Conservation (phyloP, 371 early-diverging fungal species). For the Mucor indicus region DNA sequence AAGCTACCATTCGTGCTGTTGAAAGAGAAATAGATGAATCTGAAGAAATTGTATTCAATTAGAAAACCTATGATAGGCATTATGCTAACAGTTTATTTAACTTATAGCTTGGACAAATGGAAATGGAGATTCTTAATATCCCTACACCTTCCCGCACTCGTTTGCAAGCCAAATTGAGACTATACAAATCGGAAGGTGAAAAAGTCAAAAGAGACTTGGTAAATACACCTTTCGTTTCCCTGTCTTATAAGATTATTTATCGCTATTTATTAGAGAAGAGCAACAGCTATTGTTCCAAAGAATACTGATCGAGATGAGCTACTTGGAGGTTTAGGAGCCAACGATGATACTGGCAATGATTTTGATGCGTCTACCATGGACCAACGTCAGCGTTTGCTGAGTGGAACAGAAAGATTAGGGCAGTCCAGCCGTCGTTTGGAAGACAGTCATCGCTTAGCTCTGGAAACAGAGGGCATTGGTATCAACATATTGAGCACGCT, state of each 20-base stretch:
- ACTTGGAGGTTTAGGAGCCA: constrained; percentile 52
- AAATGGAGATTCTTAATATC: constrained; percentile 83
- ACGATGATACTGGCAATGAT: constrained; percentile 36
- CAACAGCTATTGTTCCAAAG: constrained; percentile 35
- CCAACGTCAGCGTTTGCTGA: constrained; percentile 79
- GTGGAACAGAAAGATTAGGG: constrained; percentile 82
- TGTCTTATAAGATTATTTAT: background rate
- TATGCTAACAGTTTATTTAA: background rate
- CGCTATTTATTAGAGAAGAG: constrained; percentile 28
- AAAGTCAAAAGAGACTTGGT: constrained; percentile 74
- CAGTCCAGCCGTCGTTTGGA: constrained; percentile 78
- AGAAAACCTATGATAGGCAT: background rate
- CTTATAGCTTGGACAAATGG: constrained; percentile 85
- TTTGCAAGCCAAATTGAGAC: constrained; percentile 68
- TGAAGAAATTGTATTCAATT: constrained; percentile 72
- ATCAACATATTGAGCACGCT: constrained; percentile 80
- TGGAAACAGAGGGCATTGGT: constrained; percentile 89
- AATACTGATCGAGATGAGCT: constrained; percentile 64
- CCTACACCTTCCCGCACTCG: constrained; percentile 63
- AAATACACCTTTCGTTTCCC: constrained; percentile 7
- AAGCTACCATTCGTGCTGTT: constrained; percentile 67
- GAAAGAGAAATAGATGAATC: constrained; percentile 91
- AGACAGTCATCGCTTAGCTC: constrained; percentile 85
- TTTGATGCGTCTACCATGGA: constrained; percentile 69
- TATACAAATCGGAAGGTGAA: constrained; percentile 77